Conservation (phyloP, 345 rosid genomes). For the Melaleuca alternifolia region DNA sequence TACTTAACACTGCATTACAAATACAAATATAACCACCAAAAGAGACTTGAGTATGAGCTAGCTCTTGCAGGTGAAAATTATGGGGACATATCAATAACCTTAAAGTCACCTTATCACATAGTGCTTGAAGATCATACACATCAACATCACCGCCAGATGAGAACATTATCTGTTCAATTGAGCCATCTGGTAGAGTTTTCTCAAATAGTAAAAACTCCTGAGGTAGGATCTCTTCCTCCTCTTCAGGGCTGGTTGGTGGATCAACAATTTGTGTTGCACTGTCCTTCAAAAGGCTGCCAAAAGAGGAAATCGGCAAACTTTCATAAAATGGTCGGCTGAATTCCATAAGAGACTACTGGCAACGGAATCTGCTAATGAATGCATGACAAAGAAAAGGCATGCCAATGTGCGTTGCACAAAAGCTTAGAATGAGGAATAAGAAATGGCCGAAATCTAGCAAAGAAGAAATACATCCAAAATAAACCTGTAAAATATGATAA, state of each 20-base stretch:
- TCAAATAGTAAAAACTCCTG: conserved; percentile 73
- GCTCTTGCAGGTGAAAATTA: background rate
- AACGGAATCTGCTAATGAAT: background rate
- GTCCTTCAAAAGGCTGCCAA: conserved; percentile 49
- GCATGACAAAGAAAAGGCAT: background rate
- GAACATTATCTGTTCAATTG: conserved; percentile 67
- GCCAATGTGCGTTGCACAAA: background rate
- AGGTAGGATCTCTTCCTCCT: conserved; percentile 57
- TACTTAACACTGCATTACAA: background rate
- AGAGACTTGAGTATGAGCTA: background rate
- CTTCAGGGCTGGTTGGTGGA: conserved; percentile 40
- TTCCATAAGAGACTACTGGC: background rate
- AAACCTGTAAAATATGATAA: background rate
- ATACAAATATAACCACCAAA: background rate
- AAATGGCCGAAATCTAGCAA: background rate
- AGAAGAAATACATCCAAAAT: background rate
- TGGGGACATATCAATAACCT: background rate
- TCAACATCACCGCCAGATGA: conserved; percentile 90
- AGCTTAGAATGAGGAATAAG: background rate
- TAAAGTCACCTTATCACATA: conserved; percentile 71
- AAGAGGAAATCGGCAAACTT: background rate
- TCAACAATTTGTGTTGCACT: conserved; percentile 57
- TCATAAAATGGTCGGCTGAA: background rate
- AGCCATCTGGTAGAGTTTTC: conserved; percentile 53
- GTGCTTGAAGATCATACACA: conserved; percentile 80